A percentile compares a stretch with the other conserved stretches of the same genome.
Conservation (phyloP, 805 yeast species). For the Spencermartinsiella europaea region DNA sequence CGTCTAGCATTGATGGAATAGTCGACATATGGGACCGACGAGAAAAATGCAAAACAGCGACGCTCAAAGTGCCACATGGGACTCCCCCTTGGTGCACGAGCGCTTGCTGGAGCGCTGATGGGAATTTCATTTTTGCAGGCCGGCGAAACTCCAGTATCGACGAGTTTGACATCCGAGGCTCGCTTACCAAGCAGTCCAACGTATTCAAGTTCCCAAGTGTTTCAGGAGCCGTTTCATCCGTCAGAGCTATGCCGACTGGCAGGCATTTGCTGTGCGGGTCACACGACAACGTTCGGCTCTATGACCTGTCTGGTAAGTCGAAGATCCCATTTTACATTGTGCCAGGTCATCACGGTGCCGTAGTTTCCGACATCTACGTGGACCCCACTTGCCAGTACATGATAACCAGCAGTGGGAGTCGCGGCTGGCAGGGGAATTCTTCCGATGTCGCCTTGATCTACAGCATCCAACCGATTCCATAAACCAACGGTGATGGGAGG, state of each 20-base stretch:
- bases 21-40: constrained; percentile 81
- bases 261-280: constrained; percentile 83
- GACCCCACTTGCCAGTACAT: constrained; percentile 86
- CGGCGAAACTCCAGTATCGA: constrained; percentile 87
- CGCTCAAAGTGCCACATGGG: constrained; percentile 50
- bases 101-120: constrained; percentile 81
- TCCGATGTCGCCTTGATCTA: constrained; percentile 80
- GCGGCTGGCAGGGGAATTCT: constrained; percentile 88
- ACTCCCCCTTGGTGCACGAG: constrained; percentile 92
- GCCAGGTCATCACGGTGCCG: constrained; percentile 97
- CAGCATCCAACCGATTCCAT: constrained; percentile 43
- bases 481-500: too few species aligned
- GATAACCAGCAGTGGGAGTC: constrained; percentile 87
- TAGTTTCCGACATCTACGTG: constrained; percentile 65
- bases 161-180: constrained; percentile 34
- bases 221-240: constrained; percentile 85
- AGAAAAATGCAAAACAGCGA: constrained; percentile 37
- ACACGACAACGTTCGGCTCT: constrained; percentile 80
- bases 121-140: constrained; percentile 75
- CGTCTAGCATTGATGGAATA: constrained; percentile 80
- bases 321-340: constrained; percentile 75
- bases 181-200: constrained; percentile 45
- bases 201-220: constrained; percentile 72
- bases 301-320: constrained; percentile 50
- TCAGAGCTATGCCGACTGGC: constrained; percentile 74